phyloP scores from a whole-genome alignment of 192 early-diverging fungal species.

The Coemansia sp. region DNA sequence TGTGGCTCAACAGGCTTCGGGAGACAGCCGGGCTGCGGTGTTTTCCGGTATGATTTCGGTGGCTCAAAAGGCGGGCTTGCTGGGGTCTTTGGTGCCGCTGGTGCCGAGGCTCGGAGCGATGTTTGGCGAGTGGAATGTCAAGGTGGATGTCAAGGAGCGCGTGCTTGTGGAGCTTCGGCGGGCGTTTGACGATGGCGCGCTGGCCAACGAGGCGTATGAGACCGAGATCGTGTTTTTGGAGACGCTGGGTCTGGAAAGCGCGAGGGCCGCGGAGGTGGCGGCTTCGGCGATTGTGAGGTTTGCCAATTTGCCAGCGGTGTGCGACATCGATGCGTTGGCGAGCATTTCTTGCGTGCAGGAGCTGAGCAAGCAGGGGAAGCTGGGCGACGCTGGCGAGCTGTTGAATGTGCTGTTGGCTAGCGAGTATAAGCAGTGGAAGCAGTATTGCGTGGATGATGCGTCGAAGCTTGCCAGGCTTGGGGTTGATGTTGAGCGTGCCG shows the following conservation, averaged over 20 bases:
- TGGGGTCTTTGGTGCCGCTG: constrained; percentile 25
- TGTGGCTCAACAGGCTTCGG: constrained; percentile 54
- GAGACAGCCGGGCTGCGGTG: constrained; percentile 63
- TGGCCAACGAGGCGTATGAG: constrained; percentile 45
- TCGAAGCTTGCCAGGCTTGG: constrained; percentile 60
- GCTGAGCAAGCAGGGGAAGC: constrained; percentile 70
- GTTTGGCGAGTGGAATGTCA: constrained; percentile 29
- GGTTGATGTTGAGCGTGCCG: constrained; percentile 57
- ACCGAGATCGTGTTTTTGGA: constrained; percentile 63
- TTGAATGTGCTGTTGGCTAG: constrained; percentile 42
- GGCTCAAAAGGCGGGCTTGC: constrained; percentile 59
- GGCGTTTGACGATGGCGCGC: constrained; percentile 27
- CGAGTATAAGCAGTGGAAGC: constrained; percentile 39
- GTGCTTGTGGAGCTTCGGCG: constrained; percentile 55
- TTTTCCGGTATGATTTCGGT: constrained; percentile 76
- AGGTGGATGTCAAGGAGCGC: constrained; percentile 64
- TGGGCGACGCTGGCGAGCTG: constrained; percentile 67
- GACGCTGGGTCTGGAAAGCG: constrained; percentile 56
- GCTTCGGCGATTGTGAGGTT: constrained; percentile 68
- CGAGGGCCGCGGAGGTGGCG: constrained; percentile 59
- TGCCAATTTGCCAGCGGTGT: constrained; percentile 66
- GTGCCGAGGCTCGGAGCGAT: constrained; percentile 26
- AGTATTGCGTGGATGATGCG: constrained; percentile 60
- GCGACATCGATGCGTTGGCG: constrained; percentile 78
- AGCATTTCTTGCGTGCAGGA: constrained; percentile 65